Evolutionary conservation across 352 stramenopile species (phyloP), one percentile per base, ranked within the genome.

Genomic region (Aphanomyces invadans): DNA sequence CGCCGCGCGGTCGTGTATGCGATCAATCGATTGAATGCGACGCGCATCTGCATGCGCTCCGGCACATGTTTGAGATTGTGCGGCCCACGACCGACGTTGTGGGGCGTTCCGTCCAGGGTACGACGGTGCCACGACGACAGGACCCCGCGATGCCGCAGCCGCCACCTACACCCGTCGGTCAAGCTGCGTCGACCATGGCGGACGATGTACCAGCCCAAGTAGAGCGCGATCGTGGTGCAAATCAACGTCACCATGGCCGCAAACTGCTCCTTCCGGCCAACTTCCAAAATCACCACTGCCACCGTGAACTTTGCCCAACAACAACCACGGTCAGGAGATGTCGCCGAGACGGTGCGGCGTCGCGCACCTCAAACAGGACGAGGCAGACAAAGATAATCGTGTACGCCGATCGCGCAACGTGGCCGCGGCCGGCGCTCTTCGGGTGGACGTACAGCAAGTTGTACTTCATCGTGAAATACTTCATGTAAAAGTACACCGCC

Each of bases 401-500:
- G 59, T 86, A 76, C 2, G 80, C 76, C 0, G 82, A 90, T 56
- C 77, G 74, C 26, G 80, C 78, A 31, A 91, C 76, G 64, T 90
- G 77, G 25, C 80, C 83, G 25, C 79, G 76, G 7, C 84, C 84
- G 4, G 82, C 72, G 26, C 71, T 90, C 68, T 84, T 87, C 12
- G 81, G 80, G 23, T 86, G 62, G 29, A 92, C 84, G 52, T 92
- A 92, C 10, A 92, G 53, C 53, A 87, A 82, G 60, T 90, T 90
- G 75, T 92, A 92, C 77, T 92, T 92, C 64, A 75, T 83, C 7
- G 79, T 82, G 36, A 52, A 42, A 46, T 75, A 83, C 62, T 90
- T 89, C 70, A 92, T 70, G 65, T 88, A 90, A 67, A 92, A 92
- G 72, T 87, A 92, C 19, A 90, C 62, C 23, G 81, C 82, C 49